Percentiles rank a stretch among this genome's conserved stretches.
These are phyloP conservation scores for Spinellus fusiger DNA, from an alignment of 192 early-diverging fungal species.

Conservation along the genomic window DNA sequence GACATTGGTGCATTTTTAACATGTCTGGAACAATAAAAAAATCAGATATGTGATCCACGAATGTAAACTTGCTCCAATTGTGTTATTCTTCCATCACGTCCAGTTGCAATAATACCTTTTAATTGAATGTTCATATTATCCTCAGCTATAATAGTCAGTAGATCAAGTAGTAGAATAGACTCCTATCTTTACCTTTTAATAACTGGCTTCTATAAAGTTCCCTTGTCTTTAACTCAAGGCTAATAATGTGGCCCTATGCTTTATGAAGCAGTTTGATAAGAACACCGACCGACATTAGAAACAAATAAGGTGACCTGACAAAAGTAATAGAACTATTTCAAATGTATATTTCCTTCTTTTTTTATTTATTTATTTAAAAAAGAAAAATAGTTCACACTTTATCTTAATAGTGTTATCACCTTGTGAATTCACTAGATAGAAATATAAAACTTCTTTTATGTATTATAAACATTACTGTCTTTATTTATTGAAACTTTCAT, in stretches of 20 bases:
- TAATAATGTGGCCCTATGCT: slow-evolving; percentile 93
- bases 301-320: too few species aligned
- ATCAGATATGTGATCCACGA: slow-evolving; percentile 86
- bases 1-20: slow-evolving; percentile 99
- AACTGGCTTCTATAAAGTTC: slow-evolving; percentile 92
- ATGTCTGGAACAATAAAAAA: slow-evolving; percentile 97
- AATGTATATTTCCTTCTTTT: too few species aligned
- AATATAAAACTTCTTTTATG: too few species aligned
- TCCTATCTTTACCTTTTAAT: slow-evolving; percentile 55
- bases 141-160: slow-evolving; percentile 54
- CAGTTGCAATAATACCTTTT: slow-evolving; percentile 86
- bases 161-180: not conserved
- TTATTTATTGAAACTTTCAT: too few species aligned
- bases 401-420: too few species aligned
- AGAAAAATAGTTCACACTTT: too few species aligned
- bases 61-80: slow-evolving; percentile 96
- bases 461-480: too few species aligned
- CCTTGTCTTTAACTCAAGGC: slow-evolving; percentile 92
- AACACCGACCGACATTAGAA: slow-evolving; percentile 92
- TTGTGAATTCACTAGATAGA: too few species aligned
- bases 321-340: too few species aligned
- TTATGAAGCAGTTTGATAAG: slow-evolving; percentile 96
- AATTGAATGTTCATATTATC: slow-evolving; percentile 99
- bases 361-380: too few species aligned
- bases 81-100: slow-evolving; percentile 83